These are phyloP conservation scores for Boehmeria nivea DNA, from an alignment of 306 rosid genomes.

Conservation along the genomic window DNA sequence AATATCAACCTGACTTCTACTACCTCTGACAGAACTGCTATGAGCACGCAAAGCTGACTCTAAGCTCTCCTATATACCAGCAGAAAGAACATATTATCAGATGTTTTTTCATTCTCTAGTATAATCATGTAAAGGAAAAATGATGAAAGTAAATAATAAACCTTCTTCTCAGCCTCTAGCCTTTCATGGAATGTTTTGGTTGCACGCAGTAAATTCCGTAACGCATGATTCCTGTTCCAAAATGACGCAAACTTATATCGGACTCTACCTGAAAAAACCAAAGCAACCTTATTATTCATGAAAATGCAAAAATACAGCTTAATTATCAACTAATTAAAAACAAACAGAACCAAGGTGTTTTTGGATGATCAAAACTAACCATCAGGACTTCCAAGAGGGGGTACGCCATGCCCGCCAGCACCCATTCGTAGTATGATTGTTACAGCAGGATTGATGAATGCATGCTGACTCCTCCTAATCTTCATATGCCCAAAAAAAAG, in stretches of 20 bases:
- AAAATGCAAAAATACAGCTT: slow-evolving; percentile 20
- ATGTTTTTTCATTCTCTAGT: background rate
- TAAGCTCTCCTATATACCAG: slow-evolving; percentile 63
- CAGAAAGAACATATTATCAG: slow-evolving; percentile 11
- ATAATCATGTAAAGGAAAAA: background rate
- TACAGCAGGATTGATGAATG: slow-evolving; percentile 92
- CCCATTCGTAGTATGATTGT: slow-evolving; percentile 95
- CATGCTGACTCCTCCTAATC: slow-evolving; percentile 98
- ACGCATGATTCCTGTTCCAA: slow-evolving; percentile 97
- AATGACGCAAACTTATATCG: slow-evolving; percentile 96
- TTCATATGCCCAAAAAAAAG: slow-evolving; percentile 21
- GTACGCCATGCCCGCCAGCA: slow-evolving; percentile 99
- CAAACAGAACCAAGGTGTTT: slow-evolving; percentile 7
- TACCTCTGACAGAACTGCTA: slow-evolving; percentile 79
- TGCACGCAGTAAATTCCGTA: slow-evolving; percentile 74
- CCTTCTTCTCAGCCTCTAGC: slow-evolving; percentile 97
- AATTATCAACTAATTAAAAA: background rate
- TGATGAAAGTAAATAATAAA: slow-evolving; percentile 10
- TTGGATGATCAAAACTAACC: slow-evolving; percentile 38
- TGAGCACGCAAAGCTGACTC: slow-evolving; percentile 95
- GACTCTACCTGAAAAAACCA: slow-evolving; percentile 81
- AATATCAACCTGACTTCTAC: slow-evolving; percentile 37
- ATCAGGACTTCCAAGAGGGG: slow-evolving; percentile 99
- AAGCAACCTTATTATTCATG: slow-evolving; percentile 13
- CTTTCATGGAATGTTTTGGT: slow-evolving; percentile 54